Base-by-base conservation (phyloP, 169 alveolate genomes). In the Babesia bigemina region DNA sequence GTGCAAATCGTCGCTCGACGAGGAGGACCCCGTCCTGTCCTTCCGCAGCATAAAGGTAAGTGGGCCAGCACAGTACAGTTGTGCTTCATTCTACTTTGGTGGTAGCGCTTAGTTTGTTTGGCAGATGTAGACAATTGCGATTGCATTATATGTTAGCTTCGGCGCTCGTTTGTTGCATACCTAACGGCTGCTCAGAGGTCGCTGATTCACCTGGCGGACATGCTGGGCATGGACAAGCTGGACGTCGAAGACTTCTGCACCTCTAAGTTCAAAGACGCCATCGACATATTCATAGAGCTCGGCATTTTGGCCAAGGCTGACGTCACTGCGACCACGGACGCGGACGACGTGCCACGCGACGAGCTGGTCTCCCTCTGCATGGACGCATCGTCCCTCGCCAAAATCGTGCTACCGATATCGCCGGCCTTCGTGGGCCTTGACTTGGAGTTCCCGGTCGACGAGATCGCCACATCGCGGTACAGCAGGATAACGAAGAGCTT, bases 281-380 rank as follows among this genome's bases (percentile, higher is more conserved):
- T 81, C 16, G 88, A 81, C n/a, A 72, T 58, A 26, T 72, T 81
- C 53, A 73, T 56, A 66, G 83, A 81, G 52, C 70, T 81, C 16
- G 52, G 58, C 1, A 22, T 81, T 10, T 33, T 72, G 19, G 14
- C 84, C 29, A 79, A 61, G 33, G 3, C 44, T 0, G 76, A 67
- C 53, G 22, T n/a, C 21, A 33, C 6, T 33, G 39, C 2, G 39
- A 3, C 21, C 36, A 21, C 22, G 17, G 29, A 24, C 1, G 59
- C 39, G 6, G 71, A 47, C 24, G 57, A 39, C n/a, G 48, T 42
- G 17, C 19, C 33, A 28, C 48, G 19, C 11, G 71, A 21, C 10
- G 69, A 59, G 71, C 47, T 52, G 6, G 56, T 69, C 19, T 42
- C 70, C 36, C 76, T 81, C 52, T 24, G 45, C 21, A 58, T 59